phyloP scores from a whole-genome alignment of 2,329 filamentous ascomycete species.

The Beauveria sp. region DNA sequence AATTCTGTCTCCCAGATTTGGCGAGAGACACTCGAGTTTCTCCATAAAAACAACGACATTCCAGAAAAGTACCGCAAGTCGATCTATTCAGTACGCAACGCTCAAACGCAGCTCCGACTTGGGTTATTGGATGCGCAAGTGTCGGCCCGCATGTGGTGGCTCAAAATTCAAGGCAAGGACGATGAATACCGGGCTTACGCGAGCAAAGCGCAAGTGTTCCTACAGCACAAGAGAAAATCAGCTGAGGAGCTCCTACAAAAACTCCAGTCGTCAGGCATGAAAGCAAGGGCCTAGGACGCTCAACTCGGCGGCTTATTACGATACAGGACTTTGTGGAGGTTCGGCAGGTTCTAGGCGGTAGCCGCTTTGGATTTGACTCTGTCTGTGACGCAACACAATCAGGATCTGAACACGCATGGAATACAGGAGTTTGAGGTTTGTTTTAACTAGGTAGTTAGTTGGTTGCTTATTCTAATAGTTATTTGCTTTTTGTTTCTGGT shows the following conservation, averaged over 20 bases:
- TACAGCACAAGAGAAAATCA: conserved; percentile 28
- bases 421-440: conserved; percentile 2
- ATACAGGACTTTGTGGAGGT: background rate
- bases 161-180: conserved; percentile 42
- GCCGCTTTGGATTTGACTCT: conserved; percentile 1
- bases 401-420: background rate
- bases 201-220: conserved; percentile 36
- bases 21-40: background rate
- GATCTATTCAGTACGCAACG: background rate
- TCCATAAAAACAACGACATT: background rate
- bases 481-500: background rate
- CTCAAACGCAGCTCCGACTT: conserved; percentile 35
- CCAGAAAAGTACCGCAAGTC: conserved; percentile 15
- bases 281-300: background rate
- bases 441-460: background rate
- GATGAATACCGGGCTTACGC: conserved; percentile 40
- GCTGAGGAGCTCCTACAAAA: conserved; percentile 22
- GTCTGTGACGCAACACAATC: background rate
- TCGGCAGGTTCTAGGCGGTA: background rate
- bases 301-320: background rate
- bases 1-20: background rate
- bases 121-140: conserved; percentile 46
- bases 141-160: conserved; percentile 48
- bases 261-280: background rate
- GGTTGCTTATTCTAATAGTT: conserved; percentile 1